These are phyloP conservation scores for Phaeolepiota aurea DNA, from an alignment of 768 basidiomycete species.

Conservation along the genomic window DNA sequence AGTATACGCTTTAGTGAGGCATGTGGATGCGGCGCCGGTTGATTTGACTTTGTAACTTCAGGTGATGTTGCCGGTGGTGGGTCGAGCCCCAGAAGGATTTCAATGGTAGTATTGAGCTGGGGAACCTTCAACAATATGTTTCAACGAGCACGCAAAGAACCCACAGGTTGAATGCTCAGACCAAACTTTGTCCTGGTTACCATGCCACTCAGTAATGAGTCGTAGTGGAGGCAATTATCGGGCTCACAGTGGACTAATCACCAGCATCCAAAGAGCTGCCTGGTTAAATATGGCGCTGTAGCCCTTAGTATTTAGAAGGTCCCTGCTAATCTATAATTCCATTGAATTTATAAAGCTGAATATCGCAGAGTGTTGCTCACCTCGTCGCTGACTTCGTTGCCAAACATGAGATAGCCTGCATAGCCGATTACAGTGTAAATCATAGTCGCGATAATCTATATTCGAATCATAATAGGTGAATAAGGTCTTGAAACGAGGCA, in stretches of 20 bases:
- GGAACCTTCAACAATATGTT: not conserved
- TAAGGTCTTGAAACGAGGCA: too few species aligned
- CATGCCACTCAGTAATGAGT: not conserved
- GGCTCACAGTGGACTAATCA: constrained; percentile 64
- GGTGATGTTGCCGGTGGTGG: constrained; percentile 20
- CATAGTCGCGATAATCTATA: constrained; percentile 50
- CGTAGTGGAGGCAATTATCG: not conserved
- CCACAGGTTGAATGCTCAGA: constrained; percentile 69
- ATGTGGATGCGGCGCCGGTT: constrained; percentile 13
- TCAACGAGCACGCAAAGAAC: constrained; percentile 16
- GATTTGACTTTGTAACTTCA: too few species aligned
- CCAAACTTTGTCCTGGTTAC: constrained; percentile 77
- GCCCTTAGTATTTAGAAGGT: constrained; percentile 64
- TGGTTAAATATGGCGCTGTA: constrained; percentile 68
- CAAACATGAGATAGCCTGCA: constrained; percentile 91
- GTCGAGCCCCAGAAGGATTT: constrained; percentile 68
- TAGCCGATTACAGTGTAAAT: constrained; percentile 64
- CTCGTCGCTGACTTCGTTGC: constrained; percentile 70
- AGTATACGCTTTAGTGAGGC: constrained; percentile 29
- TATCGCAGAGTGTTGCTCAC: constrained; percentile 31
- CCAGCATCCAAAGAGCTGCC: constrained; percentile 80
- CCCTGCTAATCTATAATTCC: constrained; percentile 61
- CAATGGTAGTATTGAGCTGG: constrained; percentile 77
- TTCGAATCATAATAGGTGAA: too few species aligned
- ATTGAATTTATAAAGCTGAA: not conserved